These are phyloP conservation scores for Eutypa lata DNA, from an alignment of 2,329 filamentous ascomycete species.

Conservation along the genomic window DNA sequence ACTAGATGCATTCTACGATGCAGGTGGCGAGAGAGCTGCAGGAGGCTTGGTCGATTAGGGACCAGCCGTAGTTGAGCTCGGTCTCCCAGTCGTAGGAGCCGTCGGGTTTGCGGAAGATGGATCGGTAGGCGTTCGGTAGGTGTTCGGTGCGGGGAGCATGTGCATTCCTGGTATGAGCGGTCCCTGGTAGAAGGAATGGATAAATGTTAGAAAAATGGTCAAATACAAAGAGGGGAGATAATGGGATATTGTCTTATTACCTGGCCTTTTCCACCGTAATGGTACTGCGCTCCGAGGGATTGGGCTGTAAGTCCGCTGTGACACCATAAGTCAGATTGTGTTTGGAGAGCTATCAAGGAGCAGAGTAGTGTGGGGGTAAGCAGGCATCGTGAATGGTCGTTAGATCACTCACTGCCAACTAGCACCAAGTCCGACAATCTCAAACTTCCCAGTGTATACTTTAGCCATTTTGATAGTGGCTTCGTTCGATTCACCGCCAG, in stretches of 20 bases:
- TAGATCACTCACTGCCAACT: slow-evolving; percentile 53
- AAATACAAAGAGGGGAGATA: too few species aligned
- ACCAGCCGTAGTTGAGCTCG: slow-evolving; percentile 61
- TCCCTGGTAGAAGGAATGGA: too few species aligned
- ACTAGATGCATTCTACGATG: slow-evolving; percentile 51
- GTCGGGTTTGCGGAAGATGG: slow-evolving; percentile 55
- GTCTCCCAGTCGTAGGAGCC: slow-evolving; percentile 62
- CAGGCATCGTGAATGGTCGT: too few species aligned
- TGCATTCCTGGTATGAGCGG: slow-evolving; percentile 54
- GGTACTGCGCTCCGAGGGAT: slow-evolving; percentile 52
- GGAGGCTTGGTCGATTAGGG: slow-evolving; percentile 56
- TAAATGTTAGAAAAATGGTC: too few species aligned
- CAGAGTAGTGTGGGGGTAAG: too few species aligned
- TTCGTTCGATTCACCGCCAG: slow-evolving; percentile 56
- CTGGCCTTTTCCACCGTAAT: slow-evolving; percentile 48
- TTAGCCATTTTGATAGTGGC: slow-evolving; percentile 65
- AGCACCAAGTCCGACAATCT: slow-evolving; percentile 57
- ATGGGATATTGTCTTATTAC: too few species aligned
- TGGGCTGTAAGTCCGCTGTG: slow-evolving; percentile 52
- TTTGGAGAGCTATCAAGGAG: too few species aligned
- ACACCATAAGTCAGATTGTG: too few species aligned
- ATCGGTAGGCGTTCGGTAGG: slow-evolving; percentile 21
- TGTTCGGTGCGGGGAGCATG: slow-evolving; percentile 50
- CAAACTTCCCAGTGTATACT: slow-evolving; percentile 61
- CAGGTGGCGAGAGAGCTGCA: slow-evolving; percentile 61